Percentiles rank a stretch among this genome's conserved stretches.
These are phyloP conservation scores for Epichloe scottii DNA, from an alignment of 2,329 filamentous ascomycete genomes.

Conservation along the genomic window DNA sequence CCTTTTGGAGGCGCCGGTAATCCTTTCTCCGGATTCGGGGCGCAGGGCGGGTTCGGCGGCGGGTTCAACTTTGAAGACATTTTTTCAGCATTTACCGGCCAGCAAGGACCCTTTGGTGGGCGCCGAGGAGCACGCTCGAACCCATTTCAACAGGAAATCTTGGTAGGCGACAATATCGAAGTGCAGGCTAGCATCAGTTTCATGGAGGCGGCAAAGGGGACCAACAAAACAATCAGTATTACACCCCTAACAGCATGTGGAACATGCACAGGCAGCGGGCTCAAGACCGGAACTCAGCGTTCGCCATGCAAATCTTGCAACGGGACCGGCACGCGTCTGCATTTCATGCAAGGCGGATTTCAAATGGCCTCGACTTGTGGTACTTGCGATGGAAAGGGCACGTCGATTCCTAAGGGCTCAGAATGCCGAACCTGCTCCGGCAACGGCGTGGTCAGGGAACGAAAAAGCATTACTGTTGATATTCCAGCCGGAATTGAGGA, in stretches of 20 bases:
- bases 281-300: constrained; percentile 69
- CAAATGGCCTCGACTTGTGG: constrained; percentile 89
- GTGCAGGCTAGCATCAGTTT: constrained; percentile 88
- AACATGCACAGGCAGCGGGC: constrained; percentile 69
- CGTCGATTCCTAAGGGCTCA: constrained; percentile 61
- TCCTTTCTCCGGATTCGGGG: constrained; percentile 41
- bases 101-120: constrained; percentile 41
- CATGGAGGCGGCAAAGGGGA: constrained; percentile 89
- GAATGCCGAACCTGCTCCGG: constrained; percentile 74
- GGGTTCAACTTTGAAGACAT: constrained; percentile 96
- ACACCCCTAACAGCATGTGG: constrained; percentile 70
- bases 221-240: constrained; percentile 75
- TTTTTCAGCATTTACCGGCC: constrained; percentile 71
- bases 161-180: constrained; percentile 94
- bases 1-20: constrained; percentile 52
- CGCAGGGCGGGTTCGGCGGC: constrained; percentile 56
- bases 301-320: constrained; percentile 67
- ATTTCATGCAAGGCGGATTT: constrained; percentile 85
- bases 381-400: constrained; percentile 67
- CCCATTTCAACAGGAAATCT: constrained; percentile 64
- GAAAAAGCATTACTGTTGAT: constrained; percentile 74
- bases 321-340: constrained; percentile 75
- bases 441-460: constrained; percentile 71
- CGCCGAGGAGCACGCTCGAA: constrained; percentile 38
- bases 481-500: constrained; percentile 95